Evolutionary conservation across 306 rosid genomes (phyloP), one percentile per base, ranked within the genome.

Genomic region (Psophocarpus tetragonolobus): DNA sequence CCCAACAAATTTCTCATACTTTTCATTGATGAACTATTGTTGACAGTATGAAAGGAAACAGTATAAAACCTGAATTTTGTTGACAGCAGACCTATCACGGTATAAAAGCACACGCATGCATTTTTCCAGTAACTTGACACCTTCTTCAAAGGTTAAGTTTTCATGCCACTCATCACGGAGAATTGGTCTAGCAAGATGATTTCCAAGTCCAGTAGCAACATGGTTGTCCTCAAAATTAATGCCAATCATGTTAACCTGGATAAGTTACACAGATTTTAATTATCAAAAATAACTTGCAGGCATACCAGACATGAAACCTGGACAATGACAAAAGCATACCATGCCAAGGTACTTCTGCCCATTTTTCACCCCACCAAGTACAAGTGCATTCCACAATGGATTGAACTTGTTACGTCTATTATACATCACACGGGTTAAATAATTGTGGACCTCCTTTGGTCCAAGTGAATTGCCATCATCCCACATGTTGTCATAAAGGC

Each of bases 91-190:
- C 68, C 99, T 80, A 81, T 95, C 99, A 71, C 97, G 99, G 73
- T 92, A 95, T 9, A 95, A 89, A 48, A 95, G 97, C 47, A 95
- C 97, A 30, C 97, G 90, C 97, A 95, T 95, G 88, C 99, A 95
- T 75, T 95, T 95, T 89, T 92, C 99, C 65, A 95, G 87, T 69
- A 95, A 79, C 87, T 89, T 91, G 74, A 95, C 92, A 2, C 91
- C 99, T 62, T 92, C 99, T 90, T 91, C 99, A 44, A 88, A 91
- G 73, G 91, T 88, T 90, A 95, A 84, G 71, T 91, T 83, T 68
- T 88, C 97, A 71, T 86, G 91, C 99, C 99, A 95, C 86, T 92
- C 99, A 8, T 91, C 99, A 53, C 97, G 99, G 60, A 92, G 99
- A 86, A 95, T 88, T 50, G 99, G 99, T 57, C 97, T 87, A 53